phyloP scores from a whole-genome alignment of 495 filamentous ascomycete genomes.

The Aspergillus affinis region DNA sequence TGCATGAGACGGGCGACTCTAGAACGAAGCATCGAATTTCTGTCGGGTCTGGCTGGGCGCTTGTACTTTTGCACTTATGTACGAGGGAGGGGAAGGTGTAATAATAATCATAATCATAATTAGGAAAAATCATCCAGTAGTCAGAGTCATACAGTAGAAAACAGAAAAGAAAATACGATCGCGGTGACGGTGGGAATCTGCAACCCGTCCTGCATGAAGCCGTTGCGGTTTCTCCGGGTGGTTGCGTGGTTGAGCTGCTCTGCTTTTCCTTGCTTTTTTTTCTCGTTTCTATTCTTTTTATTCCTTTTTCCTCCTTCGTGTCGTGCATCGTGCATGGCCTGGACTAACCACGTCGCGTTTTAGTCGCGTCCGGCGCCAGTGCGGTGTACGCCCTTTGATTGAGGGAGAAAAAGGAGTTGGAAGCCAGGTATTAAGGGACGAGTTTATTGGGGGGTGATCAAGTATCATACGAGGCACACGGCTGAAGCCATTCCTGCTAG shows the following conservation, averaged over 20 bases:
- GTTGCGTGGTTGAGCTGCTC: slow-evolving; percentile 7
- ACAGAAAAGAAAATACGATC: not conserved
- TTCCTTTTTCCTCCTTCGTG: slow-evolving; percentile 3
- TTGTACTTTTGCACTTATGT: not conserved
- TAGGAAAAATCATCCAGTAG: no score
- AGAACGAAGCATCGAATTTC: not conserved
- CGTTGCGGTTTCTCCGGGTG: slow-evolving; percentile 15
- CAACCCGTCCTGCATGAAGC: slow-evolving; percentile 17
- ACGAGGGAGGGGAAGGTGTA: no score
- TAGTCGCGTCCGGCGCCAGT: not conserved
- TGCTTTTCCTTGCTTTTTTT: not conserved
- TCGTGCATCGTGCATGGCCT: slow-evolving; percentile 18
- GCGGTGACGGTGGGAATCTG: not conserved
- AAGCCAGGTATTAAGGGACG: no score
- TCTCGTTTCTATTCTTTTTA: no score
- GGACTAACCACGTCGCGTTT: not conserved
- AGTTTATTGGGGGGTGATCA: not conserved
- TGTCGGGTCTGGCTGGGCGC: no score
- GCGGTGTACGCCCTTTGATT: not conserved
- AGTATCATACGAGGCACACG: not conserved
- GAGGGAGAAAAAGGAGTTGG: no score
- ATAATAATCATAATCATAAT: no score
- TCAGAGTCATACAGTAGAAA: no score
- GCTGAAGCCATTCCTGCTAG: no score
- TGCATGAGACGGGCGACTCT: slow-evolving; percentile 1